These are phyloP conservation scores for Styphnolobium japonicum DNA, from an alignment of 306 rosid species.

Conservation along the genomic window DNA sequence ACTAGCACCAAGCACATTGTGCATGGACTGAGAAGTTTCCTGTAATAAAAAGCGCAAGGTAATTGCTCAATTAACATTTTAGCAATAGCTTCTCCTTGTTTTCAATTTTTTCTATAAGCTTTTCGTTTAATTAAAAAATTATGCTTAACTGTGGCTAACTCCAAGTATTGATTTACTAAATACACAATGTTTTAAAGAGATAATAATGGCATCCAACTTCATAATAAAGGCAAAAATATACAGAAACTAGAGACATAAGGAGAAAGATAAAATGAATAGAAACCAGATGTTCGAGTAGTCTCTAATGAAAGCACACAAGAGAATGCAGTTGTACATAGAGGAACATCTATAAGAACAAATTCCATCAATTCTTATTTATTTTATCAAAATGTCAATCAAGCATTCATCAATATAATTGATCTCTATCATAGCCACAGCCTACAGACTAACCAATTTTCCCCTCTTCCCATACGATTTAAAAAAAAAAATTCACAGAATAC, in stretches of 20 bases:
- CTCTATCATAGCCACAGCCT: background rate
- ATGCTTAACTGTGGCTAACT: background rate
- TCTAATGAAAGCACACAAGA: slow-evolving; percentile 3
- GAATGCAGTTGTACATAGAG: background rate
- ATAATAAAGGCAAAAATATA: background rate
- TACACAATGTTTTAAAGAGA: background rate
- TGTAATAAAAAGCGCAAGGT: slow-evolving; percentile 30
- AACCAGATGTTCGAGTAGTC: background rate
- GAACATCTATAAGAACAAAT: background rate
- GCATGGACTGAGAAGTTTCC: slow-evolving; percentile 45
- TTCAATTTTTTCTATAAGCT: background rate
- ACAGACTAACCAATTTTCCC: too few species aligned
- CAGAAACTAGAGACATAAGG: background rate
- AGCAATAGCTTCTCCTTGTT: slow-evolving; percentile 12
- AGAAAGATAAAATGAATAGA: background rate
- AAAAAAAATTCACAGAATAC: background rate
- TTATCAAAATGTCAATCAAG: background rate
- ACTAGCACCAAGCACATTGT: background rate
- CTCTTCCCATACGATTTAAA: background rate
- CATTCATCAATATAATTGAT: background rate
- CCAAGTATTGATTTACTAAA: background rate
- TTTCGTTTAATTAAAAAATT: background rate
- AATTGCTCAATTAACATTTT: background rate
- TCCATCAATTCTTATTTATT: background rate
- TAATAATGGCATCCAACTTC: background rate